phyloP scores from a whole-genome alignment of 306 rosid genomes.

The Glycyrrhiza uralensis region DNA sequence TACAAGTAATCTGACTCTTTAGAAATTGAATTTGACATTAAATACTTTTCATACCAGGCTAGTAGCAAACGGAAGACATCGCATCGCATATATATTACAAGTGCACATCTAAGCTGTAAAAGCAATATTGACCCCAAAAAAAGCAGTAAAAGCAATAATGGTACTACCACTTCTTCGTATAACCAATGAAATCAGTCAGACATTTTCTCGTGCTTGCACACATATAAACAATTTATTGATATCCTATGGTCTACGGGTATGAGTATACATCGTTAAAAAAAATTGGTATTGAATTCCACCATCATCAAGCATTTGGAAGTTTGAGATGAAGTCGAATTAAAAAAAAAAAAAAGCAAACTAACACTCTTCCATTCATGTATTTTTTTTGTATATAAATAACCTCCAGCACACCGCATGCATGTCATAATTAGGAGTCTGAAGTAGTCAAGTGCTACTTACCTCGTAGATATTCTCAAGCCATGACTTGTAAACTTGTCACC shows the following conservation, averaged over 20 bases:
- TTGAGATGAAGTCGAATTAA: neutral
- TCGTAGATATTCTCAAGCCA: constrained; percentile 16
- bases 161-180: constrained; percentile 36
- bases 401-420: neutral
- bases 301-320: neutral
- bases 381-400: constrained; percentile 37
- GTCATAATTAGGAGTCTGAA: neutral
- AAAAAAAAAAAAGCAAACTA: neutral
- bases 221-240: neutral
- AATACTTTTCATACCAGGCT: neutral
- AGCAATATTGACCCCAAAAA: too few species aligned
- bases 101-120: too few species aligned
- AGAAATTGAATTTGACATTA: neutral
- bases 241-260: neutral
- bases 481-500: constrained; percentile 21
- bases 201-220: constrained; percentile 13
- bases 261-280: neutral
- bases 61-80: too few species aligned
- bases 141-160: constrained; percentile 33
- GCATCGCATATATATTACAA: too few species aligned
- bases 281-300: neutral
- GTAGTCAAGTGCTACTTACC: neutral
- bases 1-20: neutral
- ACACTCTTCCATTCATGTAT: neutral
- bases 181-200: constrained; percentile 24